phyloP scores from a whole-genome alignment of 352 stramenopile genomes.

The Sclerospora graminicola region DNA sequence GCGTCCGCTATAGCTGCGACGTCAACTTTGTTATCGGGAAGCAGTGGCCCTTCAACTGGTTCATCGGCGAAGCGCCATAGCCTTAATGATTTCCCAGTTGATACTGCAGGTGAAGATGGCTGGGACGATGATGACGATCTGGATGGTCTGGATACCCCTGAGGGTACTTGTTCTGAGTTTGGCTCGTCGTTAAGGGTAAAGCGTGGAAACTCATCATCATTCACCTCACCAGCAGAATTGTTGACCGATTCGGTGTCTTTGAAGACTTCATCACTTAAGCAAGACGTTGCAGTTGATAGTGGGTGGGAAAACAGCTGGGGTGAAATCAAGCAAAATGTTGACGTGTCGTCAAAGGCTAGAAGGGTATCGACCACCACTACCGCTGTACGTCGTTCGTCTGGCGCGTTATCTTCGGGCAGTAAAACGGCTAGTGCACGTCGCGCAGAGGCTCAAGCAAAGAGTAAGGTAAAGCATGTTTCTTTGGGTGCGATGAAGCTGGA shows the following conservation, averaged over 20 bases:
- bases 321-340: conserved; percentile 33
- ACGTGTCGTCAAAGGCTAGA: conserved; percentile 10
- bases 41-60: conserved; percentile 5
- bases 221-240: conserved; percentile 14
- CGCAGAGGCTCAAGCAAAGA: conserved; percentile 51
- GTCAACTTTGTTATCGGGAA: conserved; percentile 17
- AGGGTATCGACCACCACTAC: conserved; percentile 9
- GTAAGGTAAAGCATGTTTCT: conserved; percentile 43
- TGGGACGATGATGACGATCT: conserved; percentile 56
- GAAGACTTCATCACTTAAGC: conserved; percentile 37
- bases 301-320: conserved; percentile 64
- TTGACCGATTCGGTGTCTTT: conserved; percentile 25
- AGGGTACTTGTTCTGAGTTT: conserved; percentile 18
- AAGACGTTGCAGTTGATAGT: conserved; percentile 30
- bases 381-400: conserved; percentile 5
- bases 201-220: conserved; percentile 12
- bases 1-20: conserved; percentile 7
- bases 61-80: conserved; percentile 17
- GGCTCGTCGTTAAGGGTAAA: conserved; percentile 21
- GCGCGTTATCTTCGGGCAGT: conserved; percentile 8
- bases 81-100: conserved; percentile 32
- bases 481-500: conserved; percentile 54
- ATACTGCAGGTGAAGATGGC: conserved; percentile 62
- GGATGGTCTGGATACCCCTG: conserved; percentile 35
- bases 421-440: conserved; percentile 46